Percentiles rank a stretch among this genome's conserved stretches.
Evolutionary conservation across 768 basidiomycete genomes (phyloP).

Genomic region (Suillus subaureus): DNA sequence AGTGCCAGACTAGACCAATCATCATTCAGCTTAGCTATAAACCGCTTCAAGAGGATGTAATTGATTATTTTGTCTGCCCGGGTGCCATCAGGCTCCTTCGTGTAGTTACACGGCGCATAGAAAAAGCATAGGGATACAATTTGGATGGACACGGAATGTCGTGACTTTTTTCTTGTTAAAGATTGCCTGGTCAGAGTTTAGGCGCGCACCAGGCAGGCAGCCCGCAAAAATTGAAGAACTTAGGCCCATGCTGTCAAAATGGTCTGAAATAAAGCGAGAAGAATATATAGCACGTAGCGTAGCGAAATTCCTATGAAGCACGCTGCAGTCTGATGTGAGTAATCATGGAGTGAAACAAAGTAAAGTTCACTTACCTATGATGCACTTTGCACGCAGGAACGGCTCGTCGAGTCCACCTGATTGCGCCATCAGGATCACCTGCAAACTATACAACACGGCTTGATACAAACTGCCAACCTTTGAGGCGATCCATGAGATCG

Average conservation of each 20-base stretch:
- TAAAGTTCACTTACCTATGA: not conserved
- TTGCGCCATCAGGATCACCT: too few species aligned
- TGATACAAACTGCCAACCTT: too few species aligned
- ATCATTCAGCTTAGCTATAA: too few species aligned
- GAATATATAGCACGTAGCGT: constrained; percentile 9
- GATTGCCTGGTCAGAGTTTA: constrained; percentile 31
- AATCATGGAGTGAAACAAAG: not conserved
- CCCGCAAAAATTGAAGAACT: constrained; percentile 39
- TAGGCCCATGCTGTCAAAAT: constrained; percentile 23
- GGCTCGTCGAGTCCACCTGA: too few species aligned
- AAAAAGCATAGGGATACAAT: constrained; percentile 43
- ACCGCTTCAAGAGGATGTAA: constrained; percentile 33
- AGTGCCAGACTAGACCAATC: too few species aligned
- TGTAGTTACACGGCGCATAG: constrained; percentile 46
- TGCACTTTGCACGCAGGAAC: too few species aligned
- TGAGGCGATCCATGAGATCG: too few species aligned
- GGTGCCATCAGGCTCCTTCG: constrained; percentile 40
- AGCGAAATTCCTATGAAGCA: constrained; percentile 48
- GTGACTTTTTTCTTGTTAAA: constrained; percentile 7
- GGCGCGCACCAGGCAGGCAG: constrained; percentile 36
- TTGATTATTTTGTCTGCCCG: constrained; percentile 47
- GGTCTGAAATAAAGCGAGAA: not conserved
- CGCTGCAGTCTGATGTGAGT: constrained; percentile 27
- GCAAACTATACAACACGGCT: too few species aligned
- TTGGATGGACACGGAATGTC: constrained; percentile 33